Evolutionary conservation across 768 basidiomycete genomes (phyloP).

Genomic region (Termitomyces sp.): DNA sequence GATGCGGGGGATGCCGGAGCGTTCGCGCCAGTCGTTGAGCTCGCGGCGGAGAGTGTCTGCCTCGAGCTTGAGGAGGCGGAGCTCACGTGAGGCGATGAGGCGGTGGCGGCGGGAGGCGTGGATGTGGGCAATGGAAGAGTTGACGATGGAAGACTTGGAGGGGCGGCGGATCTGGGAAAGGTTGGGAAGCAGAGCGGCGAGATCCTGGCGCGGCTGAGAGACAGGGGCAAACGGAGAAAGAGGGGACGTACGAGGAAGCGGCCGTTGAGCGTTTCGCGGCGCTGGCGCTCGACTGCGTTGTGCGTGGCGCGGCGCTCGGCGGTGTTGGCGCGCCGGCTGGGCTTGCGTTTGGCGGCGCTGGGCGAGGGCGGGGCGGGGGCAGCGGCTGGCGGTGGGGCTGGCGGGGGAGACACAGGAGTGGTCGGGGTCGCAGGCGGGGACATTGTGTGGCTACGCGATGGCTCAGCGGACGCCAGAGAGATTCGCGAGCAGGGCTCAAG

Average conservation of each 20-base stretch:
- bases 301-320: constrained; percentile 95
- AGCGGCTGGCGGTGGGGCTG: too few relatives aligned
- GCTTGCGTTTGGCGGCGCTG: constrained; percentile 63
- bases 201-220: constrained; percentile 49
- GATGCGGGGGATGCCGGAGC: constrained; percentile 61
- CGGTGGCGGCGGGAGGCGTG: constrained; percentile 57
- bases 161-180: constrained; percentile 89
- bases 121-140: constrained; percentile 88
- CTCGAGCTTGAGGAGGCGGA: constrained; percentile 75
- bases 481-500: constrained; percentile 73
- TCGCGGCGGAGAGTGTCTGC: constrained; percentile 55
- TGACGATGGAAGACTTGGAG: constrained; percentile 95
- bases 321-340: constrained; percentile 87
- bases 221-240: constrained; percentile 1
- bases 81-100: constrained; percentile 73
- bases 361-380: constrained; percentile 8
- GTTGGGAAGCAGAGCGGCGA: constrained; percentile 87
- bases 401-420: constrained; percentile 35
- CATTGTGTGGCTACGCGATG: background rate
- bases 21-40: constrained; percentile 89
- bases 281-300: constrained; percentile 93
- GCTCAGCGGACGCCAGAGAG: background rate
- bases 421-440: constrained; percentile 17
- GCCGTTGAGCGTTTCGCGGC: constrained; percentile 89
- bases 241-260: constrained; percentile 70